Evolutionary conservation across 2,329 filamentous ascomycete genomes (phyloP).

Genomic region (Metarhizium humberi): DNA sequence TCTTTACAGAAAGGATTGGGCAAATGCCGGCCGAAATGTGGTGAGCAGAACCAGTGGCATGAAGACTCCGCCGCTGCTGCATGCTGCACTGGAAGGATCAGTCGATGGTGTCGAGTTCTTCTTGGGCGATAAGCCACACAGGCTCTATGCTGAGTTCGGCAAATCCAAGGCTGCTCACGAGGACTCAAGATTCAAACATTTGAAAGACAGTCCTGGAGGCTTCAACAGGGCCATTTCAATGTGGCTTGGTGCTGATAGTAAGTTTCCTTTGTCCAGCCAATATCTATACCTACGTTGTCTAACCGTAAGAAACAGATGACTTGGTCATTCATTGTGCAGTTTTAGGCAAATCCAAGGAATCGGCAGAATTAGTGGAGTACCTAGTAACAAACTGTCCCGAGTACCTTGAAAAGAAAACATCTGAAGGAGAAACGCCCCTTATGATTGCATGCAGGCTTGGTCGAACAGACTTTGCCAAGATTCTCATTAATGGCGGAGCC

Average conservation of each 20-base stretch:
- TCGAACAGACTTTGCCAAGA: conserved; percentile 43
- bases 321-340: conserved; percentile 60
- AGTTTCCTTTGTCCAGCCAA: conserved; percentile 9
- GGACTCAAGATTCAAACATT: conserved; percentile 52
- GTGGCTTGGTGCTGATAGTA: conserved; percentile 53
- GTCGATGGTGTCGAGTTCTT: conserved; percentile 71
- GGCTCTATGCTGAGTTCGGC: conserved; percentile 60
- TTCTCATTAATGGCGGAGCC: conserved; percentile 58
- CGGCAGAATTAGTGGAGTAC: conserved; percentile 52
- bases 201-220: conserved; percentile 50
- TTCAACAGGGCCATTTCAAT: conserved; percentile 53
- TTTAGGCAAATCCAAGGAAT: conserved; percentile 30
- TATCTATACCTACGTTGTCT: conserved; percentile 6
- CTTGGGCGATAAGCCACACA: conserved; percentile 57
- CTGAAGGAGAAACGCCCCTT: conserved; percentile 55
- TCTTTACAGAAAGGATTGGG: conserved; percentile 55
- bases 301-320: conserved; percentile 34
- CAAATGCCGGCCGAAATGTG: conserved; percentile 46
- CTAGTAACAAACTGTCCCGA: conserved; percentile 53
- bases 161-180: conserved; percentile 47
- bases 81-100: conserved; percentile 46
- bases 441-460: conserved; percentile 53
- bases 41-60: conserved; percentile 29
- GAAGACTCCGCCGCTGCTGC: conserved; percentile 48
- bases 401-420: conserved; percentile 52